Evolutionary conservation across 495 filamentous ascomycete genomes (phyloP).

Genomic region (Thermothielavioides terrestris): DNA sequence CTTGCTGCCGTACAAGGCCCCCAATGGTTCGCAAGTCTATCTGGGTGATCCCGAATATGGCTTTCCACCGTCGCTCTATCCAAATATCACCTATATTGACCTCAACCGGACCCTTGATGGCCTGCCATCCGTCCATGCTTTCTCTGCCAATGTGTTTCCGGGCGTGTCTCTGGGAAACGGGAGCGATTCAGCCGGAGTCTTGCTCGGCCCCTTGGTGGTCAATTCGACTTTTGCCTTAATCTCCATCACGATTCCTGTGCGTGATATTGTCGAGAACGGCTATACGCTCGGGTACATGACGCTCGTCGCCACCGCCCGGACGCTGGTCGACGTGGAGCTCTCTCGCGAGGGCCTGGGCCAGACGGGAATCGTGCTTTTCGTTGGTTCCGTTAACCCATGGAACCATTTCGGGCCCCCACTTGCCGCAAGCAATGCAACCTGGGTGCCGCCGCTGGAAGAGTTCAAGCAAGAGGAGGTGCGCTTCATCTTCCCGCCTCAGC

Average conservation of each 20-base stretch:
- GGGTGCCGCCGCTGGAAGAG: constrained; percentile 20
- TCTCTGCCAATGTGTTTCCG: constrained; percentile 33
- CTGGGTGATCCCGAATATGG: constrained; percentile 54
- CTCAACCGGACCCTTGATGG: constrained; percentile 28
- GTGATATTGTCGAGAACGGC: constrained; percentile 48
- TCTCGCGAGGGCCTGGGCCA: constrained; percentile 59
- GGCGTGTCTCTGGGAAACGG: constrained; percentile 46
- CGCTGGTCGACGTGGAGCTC: constrained; percentile 48
- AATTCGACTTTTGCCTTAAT: constrained; percentile 65
- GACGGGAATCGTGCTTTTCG: constrained; percentile 56
- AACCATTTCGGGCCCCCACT: constrained; percentile 50
- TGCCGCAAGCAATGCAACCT: constrained; percentile 30
- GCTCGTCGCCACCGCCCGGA: constrained; percentile 52
- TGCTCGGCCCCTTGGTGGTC: constrained; percentile 60
- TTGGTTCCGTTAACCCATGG: constrained; percentile 54
- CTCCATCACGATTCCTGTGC: constrained; percentile 69
- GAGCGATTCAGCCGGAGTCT: constrained; percentile 41
- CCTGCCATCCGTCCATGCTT: constrained; percentile 32
- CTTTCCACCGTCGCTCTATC: constrained; percentile 61
- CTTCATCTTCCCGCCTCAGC: constrained; percentile 40
- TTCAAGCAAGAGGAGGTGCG: constrained; percentile 34
- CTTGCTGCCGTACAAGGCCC: constrained; percentile 45
- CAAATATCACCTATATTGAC: constrained; percentile 58
- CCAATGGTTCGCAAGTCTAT: constrained; percentile 47
- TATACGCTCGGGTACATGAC: constrained; percentile 71